Conservation (phyloP, 306 rosid genomes). For the Pterocarpus santalinus region DNA sequence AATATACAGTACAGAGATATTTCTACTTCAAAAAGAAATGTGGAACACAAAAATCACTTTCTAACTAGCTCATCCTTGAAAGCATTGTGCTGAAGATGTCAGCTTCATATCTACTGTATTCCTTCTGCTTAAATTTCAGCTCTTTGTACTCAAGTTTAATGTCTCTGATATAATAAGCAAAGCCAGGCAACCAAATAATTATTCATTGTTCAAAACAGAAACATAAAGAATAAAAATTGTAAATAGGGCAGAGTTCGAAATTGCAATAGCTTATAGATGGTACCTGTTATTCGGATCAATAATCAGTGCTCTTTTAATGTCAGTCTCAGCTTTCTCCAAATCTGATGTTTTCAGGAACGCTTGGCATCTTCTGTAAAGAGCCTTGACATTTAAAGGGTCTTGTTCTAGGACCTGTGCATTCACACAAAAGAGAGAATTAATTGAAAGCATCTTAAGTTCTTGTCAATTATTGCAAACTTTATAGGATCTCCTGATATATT, state of each 20-base stretch:
- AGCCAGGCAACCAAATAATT: not conserved
- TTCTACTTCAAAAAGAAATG: not conserved
- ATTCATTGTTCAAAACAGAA: not conserved
- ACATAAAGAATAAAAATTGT: not conserved
- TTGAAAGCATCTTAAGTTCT: not conserved
- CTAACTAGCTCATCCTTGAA: slow-evolving; percentile 58
- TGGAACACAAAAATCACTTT: slow-evolving; percentile 35
- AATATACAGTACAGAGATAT: not conserved
- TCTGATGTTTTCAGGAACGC: slow-evolving; percentile 65
- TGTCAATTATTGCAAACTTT: not conserved
- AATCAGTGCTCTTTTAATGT: slow-evolving; percentile 59
- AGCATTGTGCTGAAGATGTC: slow-evolving; percentile 70
- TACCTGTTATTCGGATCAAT: slow-evolving; percentile 79
- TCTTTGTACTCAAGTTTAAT: slow-evolving; percentile 62
- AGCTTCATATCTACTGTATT: slow-evolving; percentile 58
- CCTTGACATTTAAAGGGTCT: slow-evolving; percentile 68
- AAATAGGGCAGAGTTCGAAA: slow-evolving; percentile 8
- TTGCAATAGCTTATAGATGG: not conserved
- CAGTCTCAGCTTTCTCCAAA: slow-evolving; percentile 71
- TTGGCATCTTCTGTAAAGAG: slow-evolving; percentile 77
- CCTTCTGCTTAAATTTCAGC: slow-evolving; percentile 64
- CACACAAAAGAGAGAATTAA: not conserved
- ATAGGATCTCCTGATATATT: not conserved
- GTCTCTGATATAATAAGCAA: slow-evolving; percentile 56
- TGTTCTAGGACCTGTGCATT: slow-evolving; percentile 59